Evolutionary conservation across 2,329 filamentous ascomycete species (phyloP), one percentile per base, ranked within the genome.

Genomic region (Fusarium coffeatum): DNA sequence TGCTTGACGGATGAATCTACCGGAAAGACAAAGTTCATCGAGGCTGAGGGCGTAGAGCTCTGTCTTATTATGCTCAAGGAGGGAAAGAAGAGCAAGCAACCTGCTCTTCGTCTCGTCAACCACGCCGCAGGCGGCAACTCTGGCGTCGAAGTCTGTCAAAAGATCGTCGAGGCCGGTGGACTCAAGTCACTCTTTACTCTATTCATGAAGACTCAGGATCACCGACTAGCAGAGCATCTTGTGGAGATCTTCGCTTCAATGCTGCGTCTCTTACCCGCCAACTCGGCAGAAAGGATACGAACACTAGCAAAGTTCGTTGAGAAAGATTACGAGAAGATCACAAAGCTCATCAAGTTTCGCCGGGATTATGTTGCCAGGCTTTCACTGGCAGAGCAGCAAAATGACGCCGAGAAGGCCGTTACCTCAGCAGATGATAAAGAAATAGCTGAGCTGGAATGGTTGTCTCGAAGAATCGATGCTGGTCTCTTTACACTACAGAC

Each of bases 271-370:
- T 80, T 99, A 2, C 94, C 94, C 0, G 92, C 89, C 18, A 89
- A 93, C 32, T 94, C 93, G 3, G 85, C 93, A 0, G 86, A 90
- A 32, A 88, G 96, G 8, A 97, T 98, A 72, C 89, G 96, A 6
- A 88, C 91, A 1, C 86, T 98, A 6, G 95, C 94, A 49, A 99
- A 99, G 77, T 98, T 98, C 75, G 92, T 97, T 20, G 96, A 99
- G 79, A 97, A 93, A 77, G 90, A 97, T 70, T 97, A 97, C 78
- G 93, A 91, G 72, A 98, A 98, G 83, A 88, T 93, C 40, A 82
- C 78, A 8, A 93, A 90, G 76, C 83, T 98, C 7, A 79, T 97
- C 37, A 84, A 86, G 64, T 79, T 98, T 49, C 88, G 94, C 42
- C 83, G 88, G 49, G 91, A 92, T 15, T 97, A 94, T 77, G 86